Conservation (phyloP, 768 basidiomycete species). For the Chiua virens region DNA sequence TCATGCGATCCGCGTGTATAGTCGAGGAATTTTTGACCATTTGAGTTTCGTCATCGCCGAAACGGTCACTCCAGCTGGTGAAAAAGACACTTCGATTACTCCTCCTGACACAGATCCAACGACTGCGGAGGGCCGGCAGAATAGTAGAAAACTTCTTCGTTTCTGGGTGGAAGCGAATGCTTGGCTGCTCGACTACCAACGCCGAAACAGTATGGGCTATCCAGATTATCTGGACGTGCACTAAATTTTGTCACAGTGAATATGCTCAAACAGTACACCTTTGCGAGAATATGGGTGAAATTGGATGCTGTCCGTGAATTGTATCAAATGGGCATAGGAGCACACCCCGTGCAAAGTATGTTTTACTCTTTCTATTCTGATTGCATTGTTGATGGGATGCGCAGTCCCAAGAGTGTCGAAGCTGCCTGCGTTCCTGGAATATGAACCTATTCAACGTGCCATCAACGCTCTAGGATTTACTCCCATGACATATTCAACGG, state of each 20-base stretch:
- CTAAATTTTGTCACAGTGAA: conserved; percentile 36
- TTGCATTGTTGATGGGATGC: conserved; percentile 3
- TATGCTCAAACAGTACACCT: conserved; percentile 44
- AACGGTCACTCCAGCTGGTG: conserved; percentile 18
- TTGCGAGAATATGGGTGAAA: conserved; percentile 47
- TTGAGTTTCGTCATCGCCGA: conserved; percentile 38
- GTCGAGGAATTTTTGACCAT: conserved; percentile 40
- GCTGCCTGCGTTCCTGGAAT: conserved; percentile 41
- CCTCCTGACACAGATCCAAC: conserved; percentile 55
- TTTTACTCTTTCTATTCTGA: neutral
- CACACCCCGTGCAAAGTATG: conserved; percentile 77
- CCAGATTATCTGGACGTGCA: conserved; percentile 5
- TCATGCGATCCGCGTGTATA: conserved; percentile 20
- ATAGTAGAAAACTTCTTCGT: conserved; percentile 63
- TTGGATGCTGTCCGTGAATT: conserved; percentile 63
- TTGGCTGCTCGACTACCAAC: conserved; percentile 62
- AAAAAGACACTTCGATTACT: conserved; percentile 45
- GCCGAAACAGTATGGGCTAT: conserved; percentile 40
- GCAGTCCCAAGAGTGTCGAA: conserved; percentile 58
- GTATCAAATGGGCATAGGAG: conserved; percentile 72
- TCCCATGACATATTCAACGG: conserved; percentile 59
- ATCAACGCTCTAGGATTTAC: conserved; percentile 65
- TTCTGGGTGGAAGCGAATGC: conserved; percentile 78
- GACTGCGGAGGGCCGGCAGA: conserved; percentile 47
- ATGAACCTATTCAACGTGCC: conserved; percentile 37